Evolutionary conservation across 1,284 basidiomycete genomes (phyloP), one percentile per base, ranked within the genome.

Genomic region (Schizophyllum amplum): DNA sequence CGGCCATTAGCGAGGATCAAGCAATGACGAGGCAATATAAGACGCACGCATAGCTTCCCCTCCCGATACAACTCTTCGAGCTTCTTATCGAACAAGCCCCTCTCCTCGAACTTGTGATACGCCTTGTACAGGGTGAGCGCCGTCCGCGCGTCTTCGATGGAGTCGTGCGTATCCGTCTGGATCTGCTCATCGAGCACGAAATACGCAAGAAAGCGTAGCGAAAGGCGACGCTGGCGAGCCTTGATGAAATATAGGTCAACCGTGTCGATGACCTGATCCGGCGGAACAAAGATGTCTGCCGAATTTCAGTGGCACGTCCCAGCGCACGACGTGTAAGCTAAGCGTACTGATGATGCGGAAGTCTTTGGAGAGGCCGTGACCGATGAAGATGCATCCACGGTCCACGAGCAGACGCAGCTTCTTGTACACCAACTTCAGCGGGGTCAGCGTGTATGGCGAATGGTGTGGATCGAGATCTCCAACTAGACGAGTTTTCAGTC

Each of bases 351-450:
- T 98, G 58, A 97, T 99, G 11, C 97, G 82, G 73, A 99, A 98
- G 71, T 99, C 97, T 69, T 98, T 98, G n/a, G 92, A 90, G n/a
- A 99, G 80, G 1, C 97, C 97, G 66, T 99, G 96, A 0, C 97
- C 97, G 56, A 99, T 91, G 67, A 99, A 99, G 61, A 95, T 89
- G 67, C 97, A 99, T 5, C 95, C 95, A 21, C 88, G 79, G 67
- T 99, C 96, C 7, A 99, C 94, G 2, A 99, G 78, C 42, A 97
- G 71, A 1, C 96, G 83, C n/a, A 99, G 76, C 69, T 99, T 99
- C 78, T 98, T 98, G 77, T 99, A 99, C 2, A 95, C 97, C 1
- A 94, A 80, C 69, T 99, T 99, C 58, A 98, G 76, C 0, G 95
- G 94, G 0, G 98, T 97, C 47, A 98, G 77, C 0, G 96, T 98